phyloP scores from a whole-genome alignment of 306 rosid species.

The Cicer cuneatum region DNA sequence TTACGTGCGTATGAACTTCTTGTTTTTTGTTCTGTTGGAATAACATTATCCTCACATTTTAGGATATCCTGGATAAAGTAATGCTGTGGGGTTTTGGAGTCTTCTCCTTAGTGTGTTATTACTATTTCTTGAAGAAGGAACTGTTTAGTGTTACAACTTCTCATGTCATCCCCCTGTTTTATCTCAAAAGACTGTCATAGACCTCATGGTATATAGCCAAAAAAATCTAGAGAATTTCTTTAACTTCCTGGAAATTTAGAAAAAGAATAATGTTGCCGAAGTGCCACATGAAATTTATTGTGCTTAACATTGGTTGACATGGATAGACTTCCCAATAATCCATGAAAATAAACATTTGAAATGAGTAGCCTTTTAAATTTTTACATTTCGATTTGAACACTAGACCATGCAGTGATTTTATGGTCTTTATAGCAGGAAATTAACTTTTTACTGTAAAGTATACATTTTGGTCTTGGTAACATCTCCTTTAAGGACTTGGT shows the following conservation, averaged over 20 bases:
- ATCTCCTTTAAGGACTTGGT: neutral
- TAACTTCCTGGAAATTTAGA: neutral
- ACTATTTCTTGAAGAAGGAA: neutral
- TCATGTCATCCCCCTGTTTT: neutral
- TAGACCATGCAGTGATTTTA: neutral
- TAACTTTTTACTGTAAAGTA: neutral
- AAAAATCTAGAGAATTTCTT: neutral
- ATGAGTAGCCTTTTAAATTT: neutral
- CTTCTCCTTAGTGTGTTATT: neutral
- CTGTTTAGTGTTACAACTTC: conserved; percentile 9
- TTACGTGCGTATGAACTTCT: neutral
- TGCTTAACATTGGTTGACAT: neutral
- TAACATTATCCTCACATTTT: neutral
- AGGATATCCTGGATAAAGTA: conserved; percentile 4
- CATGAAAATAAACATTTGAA: neutral
- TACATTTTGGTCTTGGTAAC: neutral
- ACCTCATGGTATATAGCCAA: neutral
- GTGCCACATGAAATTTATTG: neutral
- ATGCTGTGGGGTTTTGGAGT: neutral
- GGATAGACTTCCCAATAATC: neutral
- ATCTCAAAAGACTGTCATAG: neutral
- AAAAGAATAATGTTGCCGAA: neutral
- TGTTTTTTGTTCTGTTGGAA: conserved; percentile 1
- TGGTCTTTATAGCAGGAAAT: neutral
- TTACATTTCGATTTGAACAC: neutral